These are phyloP conservation scores for Sporothrix brasiliensis DNA, from an alignment of 2,329 filamentous ascomycete genomes.

Conservation along the genomic window DNA sequence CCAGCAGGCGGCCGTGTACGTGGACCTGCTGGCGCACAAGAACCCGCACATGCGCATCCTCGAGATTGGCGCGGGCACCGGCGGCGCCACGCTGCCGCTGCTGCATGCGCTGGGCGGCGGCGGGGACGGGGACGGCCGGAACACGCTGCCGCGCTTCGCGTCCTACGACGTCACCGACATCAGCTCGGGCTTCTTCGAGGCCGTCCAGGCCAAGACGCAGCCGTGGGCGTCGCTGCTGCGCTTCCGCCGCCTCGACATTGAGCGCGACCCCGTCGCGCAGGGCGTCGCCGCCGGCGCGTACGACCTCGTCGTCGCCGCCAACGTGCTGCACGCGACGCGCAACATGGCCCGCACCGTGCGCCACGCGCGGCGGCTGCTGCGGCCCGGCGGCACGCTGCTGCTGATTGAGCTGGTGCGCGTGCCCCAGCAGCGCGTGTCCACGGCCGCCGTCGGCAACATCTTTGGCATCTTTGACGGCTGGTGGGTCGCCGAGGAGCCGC, in stretches of 20 bases:
- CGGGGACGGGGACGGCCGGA: conserved; percentile 18
- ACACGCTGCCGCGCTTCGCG: conserved; percentile 26
- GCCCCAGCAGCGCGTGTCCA: conserved; percentile 32
- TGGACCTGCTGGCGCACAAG: conserved; percentile 37
- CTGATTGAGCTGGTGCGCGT: conserved; percentile 36
- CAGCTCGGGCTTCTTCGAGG: conserved; percentile 46
- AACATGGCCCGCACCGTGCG: conserved; percentile 37
- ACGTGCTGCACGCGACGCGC: conserved; percentile 43
- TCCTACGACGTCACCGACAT: conserved; percentile 51
- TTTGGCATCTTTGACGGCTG: conserved; percentile 37
- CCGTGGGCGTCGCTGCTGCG: conserved; percentile 31
- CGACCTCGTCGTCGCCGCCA: conserved; percentile 44
- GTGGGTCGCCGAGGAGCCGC: conserved; percentile 35
- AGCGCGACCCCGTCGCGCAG: conserved; percentile 41
- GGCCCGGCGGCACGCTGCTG: conserved; percentile 35
- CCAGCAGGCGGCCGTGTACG: conserved; percentile 34
- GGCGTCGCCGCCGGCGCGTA: conserved; percentile 41
- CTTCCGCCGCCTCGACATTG: conserved; percentile 40
- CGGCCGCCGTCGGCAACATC: conserved; percentile 34
- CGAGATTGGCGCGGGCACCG: conserved; percentile 45
- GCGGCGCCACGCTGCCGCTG: conserved; percentile 39
- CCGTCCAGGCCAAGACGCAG: conserved; percentile 41
- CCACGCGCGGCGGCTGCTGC: conserved; percentile 39
- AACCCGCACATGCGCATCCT: conserved; percentile 43
- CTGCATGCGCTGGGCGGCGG: conserved; percentile 33